Base-by-base conservation (phyloP, 2,329 filamentous ascomycete genomes). In the Aaosphaeria pasadenensis region DNA sequence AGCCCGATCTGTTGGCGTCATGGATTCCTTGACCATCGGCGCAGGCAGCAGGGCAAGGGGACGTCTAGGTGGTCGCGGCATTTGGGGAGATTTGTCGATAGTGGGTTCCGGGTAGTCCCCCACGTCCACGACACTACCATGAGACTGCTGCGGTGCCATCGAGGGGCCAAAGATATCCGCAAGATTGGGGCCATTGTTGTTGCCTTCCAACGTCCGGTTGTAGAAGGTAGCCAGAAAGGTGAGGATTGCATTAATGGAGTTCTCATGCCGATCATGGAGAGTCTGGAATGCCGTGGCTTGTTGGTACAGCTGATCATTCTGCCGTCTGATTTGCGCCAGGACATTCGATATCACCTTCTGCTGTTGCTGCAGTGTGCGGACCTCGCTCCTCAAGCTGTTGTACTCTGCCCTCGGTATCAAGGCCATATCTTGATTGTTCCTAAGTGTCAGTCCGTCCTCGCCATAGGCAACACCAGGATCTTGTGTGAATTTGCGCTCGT, bases 141-240 rank as follows among this genome's bases (percentile, higher is more conserved):
- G 80, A 11, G 71, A 71, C 50, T 75, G 73, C 44, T 72, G 71
- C 42, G 80, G 76, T 11, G 87, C 83, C 48, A 94, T 86, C 49
- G 88, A 82, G 55, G 84, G 86, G 4, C 85, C 84, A 64, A 97
- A 88, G 64, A 96, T 86, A 57, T 95, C 91, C 47, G 88, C 85
- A 39, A 97, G 81, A 62, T 89, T 92, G 63, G 89, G 84, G 1
- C 83, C 78, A 1, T 83, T 79, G 13, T 82, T 85, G 59, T 92
- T 87, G 33, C 91, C 89, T 66, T 96, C 91, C 43, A 99, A 74
- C 54, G 90, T 95, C 63, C 95, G 87, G 54, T 95, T 88, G 73
- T 97, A 99, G 39, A 99, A 92, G 9, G 95, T 97, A 41, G 92
- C 94, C 17, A 99, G 80, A 70, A 99, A 97, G 43, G 91, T 95